phyloP scores from a whole-genome alignment of 2,329 filamentous ascomycete species.

The Claviceps fusiformis region DNA sequence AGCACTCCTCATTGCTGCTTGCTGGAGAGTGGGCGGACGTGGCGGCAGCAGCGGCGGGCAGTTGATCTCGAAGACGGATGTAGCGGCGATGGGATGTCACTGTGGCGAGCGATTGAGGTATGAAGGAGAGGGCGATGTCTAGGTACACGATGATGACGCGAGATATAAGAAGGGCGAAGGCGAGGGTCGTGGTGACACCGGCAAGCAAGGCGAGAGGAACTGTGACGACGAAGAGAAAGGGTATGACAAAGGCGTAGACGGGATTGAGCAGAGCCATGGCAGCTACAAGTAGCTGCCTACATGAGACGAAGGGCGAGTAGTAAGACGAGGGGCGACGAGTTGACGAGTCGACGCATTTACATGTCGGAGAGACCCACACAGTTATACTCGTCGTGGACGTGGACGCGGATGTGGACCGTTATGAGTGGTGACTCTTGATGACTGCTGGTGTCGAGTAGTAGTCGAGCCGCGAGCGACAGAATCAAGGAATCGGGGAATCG shows the following conservation, averaged over 20 bases:
- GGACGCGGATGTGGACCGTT: background rate
- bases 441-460: too few species aligned
- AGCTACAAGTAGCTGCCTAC: background rate
- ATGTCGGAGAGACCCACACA: background rate
- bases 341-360: background rate
- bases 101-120: slow-evolving; percentile 40
- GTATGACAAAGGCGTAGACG: slow-evolving; percentile 42
- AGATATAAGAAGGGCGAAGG: slow-evolving; percentile 46
- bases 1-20: slow-evolving; percentile 9
- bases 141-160: slow-evolving; percentile 49
- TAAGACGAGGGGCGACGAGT: background rate
- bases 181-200: slow-evolving; percentile 47
- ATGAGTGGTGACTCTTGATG: too few species aligned
- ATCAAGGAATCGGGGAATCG: too few species aligned
- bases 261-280: slow-evolving; percentile 41
- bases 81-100: slow-evolving; percentile 19
- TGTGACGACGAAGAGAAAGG: slow-evolving; percentile 48
- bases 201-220: slow-evolving; percentile 51
- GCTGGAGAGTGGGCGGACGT: slow-evolving; percentile 9
- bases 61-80: background rate
- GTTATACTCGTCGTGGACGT: background rate
- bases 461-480: too few species aligned
- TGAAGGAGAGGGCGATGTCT: slow-evolving; percentile 44
- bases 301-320: background rate
- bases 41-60: slow-evolving; percentile 6